phyloP scores from a whole-genome alignment of 2,329 filamentous ascomycete genomes.

The Trichoderma sp. region DNA sequence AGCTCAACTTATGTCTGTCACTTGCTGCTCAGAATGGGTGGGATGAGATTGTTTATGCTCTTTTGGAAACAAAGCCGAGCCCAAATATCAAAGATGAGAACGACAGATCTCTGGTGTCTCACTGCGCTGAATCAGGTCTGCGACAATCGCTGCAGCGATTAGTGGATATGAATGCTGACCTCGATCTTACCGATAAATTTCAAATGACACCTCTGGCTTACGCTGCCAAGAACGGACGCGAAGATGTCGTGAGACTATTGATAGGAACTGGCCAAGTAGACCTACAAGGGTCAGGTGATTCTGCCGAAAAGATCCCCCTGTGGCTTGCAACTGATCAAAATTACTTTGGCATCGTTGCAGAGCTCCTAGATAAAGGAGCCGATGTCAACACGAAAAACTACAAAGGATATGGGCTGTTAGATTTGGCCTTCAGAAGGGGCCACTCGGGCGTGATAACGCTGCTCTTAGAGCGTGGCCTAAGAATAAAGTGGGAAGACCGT shows the following conservation, averaged over 20 bases:
- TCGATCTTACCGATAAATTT: not conserved
- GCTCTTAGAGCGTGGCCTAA: not conserved
- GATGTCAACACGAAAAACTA: not conserved
- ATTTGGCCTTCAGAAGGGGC: not conserved
- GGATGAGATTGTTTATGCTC: not conserved
- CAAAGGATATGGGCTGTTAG: not conserved
- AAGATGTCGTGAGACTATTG: not conserved
- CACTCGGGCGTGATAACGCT: not conserved
- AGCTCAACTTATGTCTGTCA: not conserved
- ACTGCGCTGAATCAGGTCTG: not conserved
- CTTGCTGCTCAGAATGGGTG: not conserved
- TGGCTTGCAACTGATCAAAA: not conserved
- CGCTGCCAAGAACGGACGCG: not conserved
- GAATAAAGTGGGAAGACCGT: no score
- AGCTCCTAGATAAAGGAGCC: not conserved
- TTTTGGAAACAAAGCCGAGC: not conserved
- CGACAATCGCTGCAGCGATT: not conserved
- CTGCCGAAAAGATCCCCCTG: rapidly evolving
- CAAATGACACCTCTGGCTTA: not conserved
- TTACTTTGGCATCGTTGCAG: not conserved
- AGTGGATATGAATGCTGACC: not conserved
- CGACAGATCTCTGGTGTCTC: not conserved
- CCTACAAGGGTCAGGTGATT: not conserved
- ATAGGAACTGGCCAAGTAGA: not conserved
- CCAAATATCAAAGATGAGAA: not conserved